A percentile compares a stretch with the other conserved stretches of the same genome.
Conservation (phyloP, 2,329 filamentous ascomycete species). For the Albophoma yamanashiensis region DNA sequence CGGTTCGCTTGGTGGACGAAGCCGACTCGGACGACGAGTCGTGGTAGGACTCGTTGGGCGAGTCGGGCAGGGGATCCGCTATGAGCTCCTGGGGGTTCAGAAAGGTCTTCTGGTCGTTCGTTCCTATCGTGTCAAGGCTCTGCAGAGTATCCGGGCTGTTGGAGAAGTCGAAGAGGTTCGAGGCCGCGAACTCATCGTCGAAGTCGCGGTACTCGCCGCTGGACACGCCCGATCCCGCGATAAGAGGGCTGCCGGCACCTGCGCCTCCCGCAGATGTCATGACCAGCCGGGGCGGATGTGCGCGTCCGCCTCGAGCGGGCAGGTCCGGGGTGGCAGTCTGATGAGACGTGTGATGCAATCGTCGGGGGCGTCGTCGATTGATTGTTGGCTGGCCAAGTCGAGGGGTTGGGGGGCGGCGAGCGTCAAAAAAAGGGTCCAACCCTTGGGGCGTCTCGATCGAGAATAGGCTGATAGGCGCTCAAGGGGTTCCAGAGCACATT, state of each 20-base stretch:
- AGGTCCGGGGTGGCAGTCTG: neutral
- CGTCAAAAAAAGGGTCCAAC: neutral
- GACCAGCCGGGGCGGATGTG: slow-evolving; percentile 15
- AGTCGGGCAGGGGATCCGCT: slow-evolving; percentile 27
- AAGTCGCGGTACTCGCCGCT: slow-evolving; percentile 26
- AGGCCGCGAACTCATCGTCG: slow-evolving; percentile 23
- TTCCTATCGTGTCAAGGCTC: slow-evolving; percentile 18
- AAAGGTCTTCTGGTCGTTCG: slow-evolving; percentile 18
- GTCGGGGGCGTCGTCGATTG: neutral
- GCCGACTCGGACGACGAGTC: slow-evolving; percentile 44
- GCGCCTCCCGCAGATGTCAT: slow-evolving; percentile 22
- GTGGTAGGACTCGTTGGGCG: slow-evolving; percentile 30
- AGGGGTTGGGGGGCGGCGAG: neutral
- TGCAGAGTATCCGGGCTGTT: slow-evolving; percentile 26
- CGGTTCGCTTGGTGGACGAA: slow-evolving; percentile 33
- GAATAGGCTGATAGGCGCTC: neutral
- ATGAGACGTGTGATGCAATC: neutral
- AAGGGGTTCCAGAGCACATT: neutral
- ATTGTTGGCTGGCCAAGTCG: neutral
- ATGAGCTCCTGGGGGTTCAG: slow-evolving; percentile 22
- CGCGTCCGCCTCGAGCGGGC: slow-evolving; percentile 8
- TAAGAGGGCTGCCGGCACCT: slow-evolving; percentile 25
- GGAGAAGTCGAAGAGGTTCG: slow-evolving; percentile 23
- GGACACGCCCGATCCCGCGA: slow-evolving; percentile 25
- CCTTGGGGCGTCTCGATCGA: neutral